Percentiles rank a stretch among this genome's conserved stretches.
Evolutionary conservation across 1,284 basidiomycete species (phyloP).

Genomic region (Polyporus tsugae): DNA sequence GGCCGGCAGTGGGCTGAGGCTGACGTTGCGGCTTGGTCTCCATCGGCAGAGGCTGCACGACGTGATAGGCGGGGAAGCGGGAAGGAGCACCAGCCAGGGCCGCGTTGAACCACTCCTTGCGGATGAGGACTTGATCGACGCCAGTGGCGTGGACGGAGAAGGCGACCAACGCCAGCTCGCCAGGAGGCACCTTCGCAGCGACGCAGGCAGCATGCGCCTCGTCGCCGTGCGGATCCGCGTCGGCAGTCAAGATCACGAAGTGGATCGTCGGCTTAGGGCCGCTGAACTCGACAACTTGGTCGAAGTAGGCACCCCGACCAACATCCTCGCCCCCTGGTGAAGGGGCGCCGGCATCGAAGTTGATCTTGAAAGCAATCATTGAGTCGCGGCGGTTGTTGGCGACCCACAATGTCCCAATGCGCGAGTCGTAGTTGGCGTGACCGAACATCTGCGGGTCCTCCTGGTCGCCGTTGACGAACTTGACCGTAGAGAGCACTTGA

Average conservation of each 20-base stretch:
- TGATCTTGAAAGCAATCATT: conserved; percentile 79
- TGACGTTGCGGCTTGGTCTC: conserved; percentile 51
- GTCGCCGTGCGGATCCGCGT: conserved; percentile 79
- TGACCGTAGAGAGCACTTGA: conserved; percentile 77
- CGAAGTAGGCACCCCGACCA: conserved; percentile 65
- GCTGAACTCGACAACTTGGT: conserved; percentile 81
- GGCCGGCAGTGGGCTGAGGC: conserved; percentile 31
- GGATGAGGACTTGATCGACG: conserved; percentile 84
- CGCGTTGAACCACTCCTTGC: conserved; percentile 81
- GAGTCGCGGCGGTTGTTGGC: conserved; percentile 85
- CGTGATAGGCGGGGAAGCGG: conserved; percentile 67
- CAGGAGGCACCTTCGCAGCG: conserved; percentile 77
- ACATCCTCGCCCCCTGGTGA: conserved; percentile 63
- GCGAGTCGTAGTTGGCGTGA: conserved; percentile 80
- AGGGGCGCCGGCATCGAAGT: conserved; percentile 65
- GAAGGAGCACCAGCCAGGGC: conserved; percentile 62
- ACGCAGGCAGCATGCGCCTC: conserved; percentile 83
- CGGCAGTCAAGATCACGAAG: conserved; percentile 83
- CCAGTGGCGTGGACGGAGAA: conserved; percentile 85
- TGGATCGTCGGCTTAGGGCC: conserved; percentile 87
- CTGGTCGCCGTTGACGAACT: conserved; percentile 71
- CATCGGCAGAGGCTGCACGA: conserved; percentile 25
- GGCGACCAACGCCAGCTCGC: conserved; percentile 80
- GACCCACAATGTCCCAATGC: conserved; percentile 85
- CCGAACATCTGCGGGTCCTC: conserved; percentile 86